A percentile compares a stretch with the other conserved stretches of the same genome.
Evolutionary conservation across 1,284 basidiomycete species (phyloP).

Genomic region (Inonotus obliquus): DNA sequence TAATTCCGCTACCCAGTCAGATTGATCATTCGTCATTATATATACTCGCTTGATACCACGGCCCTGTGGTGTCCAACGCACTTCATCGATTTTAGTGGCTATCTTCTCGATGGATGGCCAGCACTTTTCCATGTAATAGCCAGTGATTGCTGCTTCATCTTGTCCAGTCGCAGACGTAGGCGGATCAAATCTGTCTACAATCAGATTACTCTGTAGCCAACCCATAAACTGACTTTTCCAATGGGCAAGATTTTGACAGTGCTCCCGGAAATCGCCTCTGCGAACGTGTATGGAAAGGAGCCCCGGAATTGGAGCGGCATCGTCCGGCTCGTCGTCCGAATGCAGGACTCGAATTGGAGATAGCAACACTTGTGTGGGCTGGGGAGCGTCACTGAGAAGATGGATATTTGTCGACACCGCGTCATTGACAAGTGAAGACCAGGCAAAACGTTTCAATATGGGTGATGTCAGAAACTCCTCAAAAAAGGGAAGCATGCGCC

Average conservation of each 20-base stretch:
- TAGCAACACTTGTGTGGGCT: neutral
- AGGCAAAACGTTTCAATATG: slow-evolving; percentile 33
- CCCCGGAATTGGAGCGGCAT: slow-evolving; percentile 25
- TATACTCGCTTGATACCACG: slow-evolving; percentile 28
- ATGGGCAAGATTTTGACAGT: slow-evolving; percentile 42
- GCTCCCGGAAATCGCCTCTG: slow-evolving; percentile 51
- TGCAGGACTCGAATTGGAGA: neutral
- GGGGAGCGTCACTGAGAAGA: neutral
- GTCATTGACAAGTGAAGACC: slow-evolving; percentile 36
- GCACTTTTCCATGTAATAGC: slow-evolving; percentile 27
- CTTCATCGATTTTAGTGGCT: slow-evolving; percentile 33
- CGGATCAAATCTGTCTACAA: slow-evolving; percentile 33
- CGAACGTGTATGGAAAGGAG: slow-evolving; percentile 55
- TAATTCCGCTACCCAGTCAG: slow-evolving; percentile 29
- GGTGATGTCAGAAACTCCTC: slow-evolving; percentile 33
- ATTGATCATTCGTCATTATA: slow-evolving; percentile 35
- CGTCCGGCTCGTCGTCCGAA: neutral
- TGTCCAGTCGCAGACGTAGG: neutral
- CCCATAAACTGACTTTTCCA: slow-evolving; percentile 39
- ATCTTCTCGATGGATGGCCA: slow-evolving; percentile 39
- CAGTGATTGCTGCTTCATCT: slow-evolving; percentile 7
- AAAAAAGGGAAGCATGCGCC: slow-evolving; percentile 28
- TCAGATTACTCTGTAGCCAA: slow-evolving; percentile 38
- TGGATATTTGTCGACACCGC: slow-evolving; percentile 24
- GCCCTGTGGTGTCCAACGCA: slow-evolving; percentile 23